Evolutionary conservation across 257 asterid species (phyloP).

Genomic region (Gardenia jasminoides): DNA sequence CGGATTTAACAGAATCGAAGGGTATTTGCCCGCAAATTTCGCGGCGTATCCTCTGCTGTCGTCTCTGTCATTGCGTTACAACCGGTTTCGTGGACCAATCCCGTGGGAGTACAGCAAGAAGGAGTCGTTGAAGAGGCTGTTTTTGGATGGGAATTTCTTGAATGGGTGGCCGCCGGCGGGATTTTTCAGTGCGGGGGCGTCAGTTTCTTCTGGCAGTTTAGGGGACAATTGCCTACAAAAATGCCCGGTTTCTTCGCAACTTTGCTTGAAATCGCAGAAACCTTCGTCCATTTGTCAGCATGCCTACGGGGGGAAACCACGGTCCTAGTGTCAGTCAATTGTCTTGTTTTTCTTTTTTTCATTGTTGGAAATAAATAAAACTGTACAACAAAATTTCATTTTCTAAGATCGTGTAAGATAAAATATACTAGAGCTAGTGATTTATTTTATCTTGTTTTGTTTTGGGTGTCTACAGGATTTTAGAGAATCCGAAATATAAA

Average conservation of each 20-base stretch:
- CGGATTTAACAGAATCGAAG: constrained; percentile 59
- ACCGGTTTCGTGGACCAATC: constrained; percentile 70
- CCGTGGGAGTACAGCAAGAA: constrained; percentile 62
- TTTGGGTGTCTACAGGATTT: neutral
- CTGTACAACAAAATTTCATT: neutral
- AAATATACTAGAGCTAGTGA: neutral
- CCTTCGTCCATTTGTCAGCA: constrained; percentile 72
- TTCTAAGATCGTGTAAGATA: neutral
- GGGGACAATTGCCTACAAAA: constrained; percentile 78
- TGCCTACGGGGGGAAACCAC: constrained; percentile 77
- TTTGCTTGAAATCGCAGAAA: constrained; percentile 85
- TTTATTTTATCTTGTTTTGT: neutral
- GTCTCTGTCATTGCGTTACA: constrained; percentile 64
- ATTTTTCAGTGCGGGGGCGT: constrained; percentile 39
- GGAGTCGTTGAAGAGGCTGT: constrained; percentile 53
- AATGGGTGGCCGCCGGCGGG: constrained; percentile 82
- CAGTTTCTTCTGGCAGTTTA: constrained; percentile 65
- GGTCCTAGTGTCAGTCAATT: constrained; percentile 31
- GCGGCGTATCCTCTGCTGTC: constrained; percentile 47
- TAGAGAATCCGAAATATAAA: too few relatives aligned
- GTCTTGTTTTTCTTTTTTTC: neutral
- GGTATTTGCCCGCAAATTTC: constrained; percentile 52
- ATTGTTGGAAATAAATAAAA: too few relatives aligned
- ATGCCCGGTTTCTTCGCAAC: constrained; percentile 76
- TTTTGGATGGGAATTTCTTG: constrained; percentile 72